Conservation (phyloP, 148 eudicot genomes). For the Rhododendron mucronatum region DNA sequence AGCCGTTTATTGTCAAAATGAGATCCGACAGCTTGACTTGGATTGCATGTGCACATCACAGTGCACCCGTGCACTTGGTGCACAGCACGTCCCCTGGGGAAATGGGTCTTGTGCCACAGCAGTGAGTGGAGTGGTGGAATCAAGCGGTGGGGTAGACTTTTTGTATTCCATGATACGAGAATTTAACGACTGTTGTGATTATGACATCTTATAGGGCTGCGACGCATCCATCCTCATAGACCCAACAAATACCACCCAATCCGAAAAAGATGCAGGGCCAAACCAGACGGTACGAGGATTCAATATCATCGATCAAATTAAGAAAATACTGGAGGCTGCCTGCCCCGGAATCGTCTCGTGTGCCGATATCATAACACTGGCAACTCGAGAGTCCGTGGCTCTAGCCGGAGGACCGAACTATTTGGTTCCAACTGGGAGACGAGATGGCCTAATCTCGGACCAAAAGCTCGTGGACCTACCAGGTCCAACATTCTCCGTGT, state of each 20-base stretch:
- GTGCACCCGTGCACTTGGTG: too few relatives aligned
- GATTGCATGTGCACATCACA: too few relatives aligned
- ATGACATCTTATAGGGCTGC: constrained; percentile 3
- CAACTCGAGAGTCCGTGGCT: neutral
- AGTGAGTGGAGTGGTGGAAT: too few relatives aligned
- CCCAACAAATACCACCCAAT: neutral
- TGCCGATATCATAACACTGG: neutral
- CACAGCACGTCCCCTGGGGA: too few relatives aligned
- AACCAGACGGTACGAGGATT: neutral
- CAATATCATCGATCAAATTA: neutral
- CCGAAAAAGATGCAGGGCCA: neutral
- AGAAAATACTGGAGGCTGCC: neutral
- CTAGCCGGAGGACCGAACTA: neutral
- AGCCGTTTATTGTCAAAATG: too few relatives aligned
- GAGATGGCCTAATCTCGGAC: neutral
- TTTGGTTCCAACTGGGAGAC: neutral
- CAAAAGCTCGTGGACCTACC: neutral
- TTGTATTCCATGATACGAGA: too few relatives aligned
- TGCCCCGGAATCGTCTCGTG: neutral
- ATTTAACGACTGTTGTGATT: neutral
- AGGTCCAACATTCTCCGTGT: neutral
- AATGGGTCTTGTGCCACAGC: too few relatives aligned
- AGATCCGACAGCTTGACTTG: too few relatives aligned
- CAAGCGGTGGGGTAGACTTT: too few relatives aligned
- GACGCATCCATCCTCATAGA: neutral